Conservation (phyloP, 2,329 filamentous ascomycete genomes). For the Colletotrichum spinosum region DNA sequence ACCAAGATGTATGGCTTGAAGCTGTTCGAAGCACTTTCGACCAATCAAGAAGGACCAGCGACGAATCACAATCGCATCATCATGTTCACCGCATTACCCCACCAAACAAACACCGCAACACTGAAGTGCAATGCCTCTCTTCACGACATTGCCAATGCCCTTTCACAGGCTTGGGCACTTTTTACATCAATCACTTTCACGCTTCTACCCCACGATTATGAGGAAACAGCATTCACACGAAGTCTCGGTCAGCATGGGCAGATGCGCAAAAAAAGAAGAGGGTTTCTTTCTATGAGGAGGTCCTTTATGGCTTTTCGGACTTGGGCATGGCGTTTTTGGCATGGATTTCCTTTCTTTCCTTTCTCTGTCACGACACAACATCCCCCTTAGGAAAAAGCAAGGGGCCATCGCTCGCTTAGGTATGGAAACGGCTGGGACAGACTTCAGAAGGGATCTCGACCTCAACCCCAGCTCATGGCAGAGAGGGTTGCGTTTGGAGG, state of each 20-base stretch:
- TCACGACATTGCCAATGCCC: slow-evolving; percentile 23
- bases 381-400: slow-evolving; percentile 17
- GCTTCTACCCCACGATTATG: slow-evolving; percentile 29
- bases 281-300: slow-evolving; percentile 3
- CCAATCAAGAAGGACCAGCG: no score
- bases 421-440: slow-evolving; percentile 31
- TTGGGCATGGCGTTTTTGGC: slow-evolving; percentile 26
- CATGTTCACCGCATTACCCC: slow-evolving; percentile 18
- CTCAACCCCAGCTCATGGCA: background rate
- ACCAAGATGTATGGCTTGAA: no score
- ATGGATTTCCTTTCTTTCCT: slow-evolving; percentile 7
- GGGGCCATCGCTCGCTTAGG: slow-evolving; percentile 25
- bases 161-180: slow-evolving; percentile 25
- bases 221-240: slow-evolving; percentile 33
- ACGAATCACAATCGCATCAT: slow-evolving; percentile 9
- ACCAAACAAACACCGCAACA: background rate
- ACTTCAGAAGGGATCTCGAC: slow-evolving; percentile 23
- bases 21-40: no score
- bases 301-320: slow-evolving; percentile 12
- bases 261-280: slow-evolving; percentile 32
- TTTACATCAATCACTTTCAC: slow-evolving; percentile 11
- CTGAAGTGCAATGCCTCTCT: slow-evolving; percentile 11
- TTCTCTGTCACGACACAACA: slow-evolving; percentile 18
- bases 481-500: slow-evolving; percentile 8
- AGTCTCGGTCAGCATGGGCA: slow-evolving; percentile 20